Conservation (phyloP, 1,284 basidiomycete genomes). For the Melampsora larici-populina region DNA sequence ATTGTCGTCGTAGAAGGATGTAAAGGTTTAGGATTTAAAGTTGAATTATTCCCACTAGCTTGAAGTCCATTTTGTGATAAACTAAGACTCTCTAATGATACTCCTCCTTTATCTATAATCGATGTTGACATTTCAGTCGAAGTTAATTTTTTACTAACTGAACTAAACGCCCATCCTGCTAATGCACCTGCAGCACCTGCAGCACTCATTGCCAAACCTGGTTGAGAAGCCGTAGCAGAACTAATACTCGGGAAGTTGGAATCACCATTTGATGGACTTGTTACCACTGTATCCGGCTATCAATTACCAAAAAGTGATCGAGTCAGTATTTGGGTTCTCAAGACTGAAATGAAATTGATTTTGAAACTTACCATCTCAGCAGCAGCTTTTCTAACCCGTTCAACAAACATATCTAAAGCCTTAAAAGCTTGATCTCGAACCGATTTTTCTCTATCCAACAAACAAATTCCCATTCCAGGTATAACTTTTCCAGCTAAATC, state of each 20-base stretch:
- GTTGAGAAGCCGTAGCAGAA: constrained; percentile 50
- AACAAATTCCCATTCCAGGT: constrained; percentile 71
- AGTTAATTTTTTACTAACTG: constrained; percentile 58
- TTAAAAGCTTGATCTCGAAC: constrained; percentile 93
- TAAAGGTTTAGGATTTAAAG: not conserved
- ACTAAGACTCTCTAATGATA: constrained; percentile 59
- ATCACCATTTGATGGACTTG: constrained; percentile 18
- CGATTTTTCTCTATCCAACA: constrained; percentile 86
- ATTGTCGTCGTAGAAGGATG: constrained; percentile 1
- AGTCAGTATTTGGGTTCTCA: too few species aligned
- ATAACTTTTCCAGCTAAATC: constrained; percentile 86
- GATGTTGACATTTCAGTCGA: constrained; percentile 22
- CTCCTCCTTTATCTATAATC: constrained; percentile 64
- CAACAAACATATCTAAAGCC: constrained; percentile 55
- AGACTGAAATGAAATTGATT: not conserved
- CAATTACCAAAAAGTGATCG: not conserved
- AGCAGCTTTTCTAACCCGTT: constrained; percentile 38
- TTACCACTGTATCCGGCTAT: constrained; percentile 23
- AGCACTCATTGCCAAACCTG: constrained; percentile 72
- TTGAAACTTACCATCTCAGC: constrained; percentile 37
- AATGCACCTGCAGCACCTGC: constrained; percentile 83
- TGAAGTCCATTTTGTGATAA: constrained; percentile 48
- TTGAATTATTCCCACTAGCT: constrained; percentile 41
- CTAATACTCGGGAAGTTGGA: not conserved
- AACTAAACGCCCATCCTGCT: constrained; percentile 91